Conservation (phyloP, 176 grass and related monocot species). For the Aegilops longissima region DNA sequence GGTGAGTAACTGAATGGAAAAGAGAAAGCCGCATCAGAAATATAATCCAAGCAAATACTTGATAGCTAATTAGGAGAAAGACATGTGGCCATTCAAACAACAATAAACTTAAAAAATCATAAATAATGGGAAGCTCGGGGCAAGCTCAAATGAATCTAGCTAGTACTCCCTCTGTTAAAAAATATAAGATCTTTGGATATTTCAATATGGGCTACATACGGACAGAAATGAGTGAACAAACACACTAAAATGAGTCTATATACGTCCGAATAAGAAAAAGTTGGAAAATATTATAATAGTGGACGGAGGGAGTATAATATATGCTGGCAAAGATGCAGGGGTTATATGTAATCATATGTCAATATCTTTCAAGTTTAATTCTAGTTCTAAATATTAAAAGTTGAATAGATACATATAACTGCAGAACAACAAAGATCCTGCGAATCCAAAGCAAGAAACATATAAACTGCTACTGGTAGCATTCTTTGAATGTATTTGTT, state of each 20-base stretch:
- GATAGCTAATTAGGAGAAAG: background rate
- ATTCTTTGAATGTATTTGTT: constrained; percentile 1
- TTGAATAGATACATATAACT: background rate
- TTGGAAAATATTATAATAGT: no score
- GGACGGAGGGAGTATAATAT: background rate
- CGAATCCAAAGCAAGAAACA: background rate
- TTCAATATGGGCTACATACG: no score
- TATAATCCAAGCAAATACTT: background rate
- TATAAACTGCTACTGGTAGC: background rate
- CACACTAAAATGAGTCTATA: no score
- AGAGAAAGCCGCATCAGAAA: constrained; percentile 15
- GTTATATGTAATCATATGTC: background rate
- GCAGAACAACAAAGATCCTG: background rate
- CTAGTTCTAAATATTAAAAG: background rate
- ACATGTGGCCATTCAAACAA: background rate
- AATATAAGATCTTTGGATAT: no score
- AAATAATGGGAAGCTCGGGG: no score
- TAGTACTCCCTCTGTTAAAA: background rate
- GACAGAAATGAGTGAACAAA: no score
- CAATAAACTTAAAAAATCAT: background rate
- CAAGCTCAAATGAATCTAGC: background rate
- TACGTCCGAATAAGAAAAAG: no score
- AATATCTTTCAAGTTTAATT: background rate
- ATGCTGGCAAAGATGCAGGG: background rate
- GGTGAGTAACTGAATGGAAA: constrained; percentile 60